Percentiles rank a stretch among this genome's conserved stretches.
Conservation (phyloP, 2,329 filamentous ascomycete genomes). For the Zasmidium cellare region DNA sequence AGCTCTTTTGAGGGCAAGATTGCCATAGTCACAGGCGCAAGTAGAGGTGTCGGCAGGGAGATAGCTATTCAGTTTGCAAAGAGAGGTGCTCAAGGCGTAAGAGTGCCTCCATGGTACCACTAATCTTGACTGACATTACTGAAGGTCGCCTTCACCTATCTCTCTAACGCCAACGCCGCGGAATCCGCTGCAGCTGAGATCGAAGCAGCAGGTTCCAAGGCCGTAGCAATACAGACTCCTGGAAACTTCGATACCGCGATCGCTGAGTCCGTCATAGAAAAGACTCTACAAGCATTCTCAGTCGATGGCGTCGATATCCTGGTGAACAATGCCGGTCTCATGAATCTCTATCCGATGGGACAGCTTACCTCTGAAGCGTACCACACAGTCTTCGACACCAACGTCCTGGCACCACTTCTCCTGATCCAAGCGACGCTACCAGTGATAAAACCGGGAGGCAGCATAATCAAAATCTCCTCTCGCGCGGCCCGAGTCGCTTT, state of each 20-base stretch:
- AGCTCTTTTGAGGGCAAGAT: constrained; percentile 5
- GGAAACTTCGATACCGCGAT: neutral
- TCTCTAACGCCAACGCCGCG: constrained; percentile 9
- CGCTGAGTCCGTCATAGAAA: constrained; percentile 8
- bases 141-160: constrained; percentile 41
- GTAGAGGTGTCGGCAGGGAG: constrained; percentile 51
- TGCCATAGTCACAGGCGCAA: constrained; percentile 47
- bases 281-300: constrained; percentile 7
- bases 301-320: constrained; percentile 42
- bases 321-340: constrained; percentile 41
- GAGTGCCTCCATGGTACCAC: neutral
- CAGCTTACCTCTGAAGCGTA: constrained; percentile 49
- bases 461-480: constrained; percentile 62
- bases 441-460: constrained; percentile 47
- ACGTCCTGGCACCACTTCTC: constrained; percentile 56
- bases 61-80: constrained; percentile 51
- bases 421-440: constrained; percentile 56
- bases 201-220: constrained; percentile 21
- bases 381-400: constrained; percentile 57
- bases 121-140: neutral
- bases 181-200: constrained; percentile 33
- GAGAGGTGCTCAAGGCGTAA: constrained; percentile 42
- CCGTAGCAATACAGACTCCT: constrained; percentile 37
- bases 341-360: neutral
- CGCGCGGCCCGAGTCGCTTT: constrained; percentile 52